phyloP scores from a whole-genome alignment of 2,329 filamentous ascomycete genomes.

The Raffaelea albimanens region DNA sequence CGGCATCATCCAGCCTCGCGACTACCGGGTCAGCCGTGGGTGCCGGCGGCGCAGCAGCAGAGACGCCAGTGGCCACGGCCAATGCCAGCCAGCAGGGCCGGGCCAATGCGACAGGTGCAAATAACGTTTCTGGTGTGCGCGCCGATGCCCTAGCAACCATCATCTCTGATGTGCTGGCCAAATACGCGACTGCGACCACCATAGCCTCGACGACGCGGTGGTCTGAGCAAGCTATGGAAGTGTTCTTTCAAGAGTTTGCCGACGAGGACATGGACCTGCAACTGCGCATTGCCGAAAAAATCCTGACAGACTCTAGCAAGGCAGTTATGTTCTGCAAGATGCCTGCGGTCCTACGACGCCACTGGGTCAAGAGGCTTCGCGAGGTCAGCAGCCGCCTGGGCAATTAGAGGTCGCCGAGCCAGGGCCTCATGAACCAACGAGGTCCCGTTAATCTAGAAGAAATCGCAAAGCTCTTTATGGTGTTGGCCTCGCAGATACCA shows the following conservation, averaged over 20 bases:
- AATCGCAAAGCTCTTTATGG: too few relatives aligned
- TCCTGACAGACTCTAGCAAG: slow-evolving; percentile 48
- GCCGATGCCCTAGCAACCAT: slow-evolving; percentile 19
- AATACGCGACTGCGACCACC: slow-evolving; percentile 20
- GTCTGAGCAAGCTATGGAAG: slow-evolving; percentile 49
- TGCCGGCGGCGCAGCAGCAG: not conserved
- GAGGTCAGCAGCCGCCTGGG: slow-evolving; percentile 28
- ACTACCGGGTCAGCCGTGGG: not conserved
- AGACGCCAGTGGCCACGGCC: not conserved
- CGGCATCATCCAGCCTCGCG: not conserved
- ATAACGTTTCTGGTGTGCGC: slow-evolving; percentile 14
- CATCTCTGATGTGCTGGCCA: slow-evolving; percentile 30
- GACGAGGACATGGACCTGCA: slow-evolving; percentile 49
- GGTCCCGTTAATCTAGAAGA: too few relatives aligned
- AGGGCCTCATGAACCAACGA: too few relatives aligned
- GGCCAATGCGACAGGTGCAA: not conserved
- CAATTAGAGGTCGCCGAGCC: slow-evolving; percentile 4
- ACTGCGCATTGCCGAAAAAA: slow-evolving; percentile 49
- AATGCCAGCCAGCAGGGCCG: not conserved
- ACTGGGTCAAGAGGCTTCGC: slow-evolving; percentile 45
- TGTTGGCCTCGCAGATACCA: too few relatives aligned
- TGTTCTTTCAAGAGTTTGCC: slow-evolving; percentile 49
- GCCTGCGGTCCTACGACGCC: slow-evolving; percentile 38
- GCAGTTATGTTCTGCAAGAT: slow-evolving; percentile 56
- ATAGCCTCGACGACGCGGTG: slow-evolving; percentile 31